Percentiles rank a stretch among this genome's conserved stretches.
These are phyloP conservation scores for Choiromyces venosus DNA, from an alignment of 495 filamentous ascomycete genomes.

Conservation along the genomic window DNA sequence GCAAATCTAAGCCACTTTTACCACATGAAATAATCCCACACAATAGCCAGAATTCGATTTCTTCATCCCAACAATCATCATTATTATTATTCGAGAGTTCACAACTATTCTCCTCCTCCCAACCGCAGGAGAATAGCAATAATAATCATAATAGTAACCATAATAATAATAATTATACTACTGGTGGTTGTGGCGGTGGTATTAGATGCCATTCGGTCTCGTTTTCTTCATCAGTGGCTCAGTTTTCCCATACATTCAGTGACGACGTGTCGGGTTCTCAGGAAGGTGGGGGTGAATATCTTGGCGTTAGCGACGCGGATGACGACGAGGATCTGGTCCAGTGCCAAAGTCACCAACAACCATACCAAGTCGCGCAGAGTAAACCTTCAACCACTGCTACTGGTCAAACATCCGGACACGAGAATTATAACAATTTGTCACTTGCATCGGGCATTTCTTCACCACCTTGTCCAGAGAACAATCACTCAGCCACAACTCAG, in stretches of 20 bases:
- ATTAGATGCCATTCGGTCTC: background rate
- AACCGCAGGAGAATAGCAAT: conserved; percentile 11
- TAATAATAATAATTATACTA: background rate
- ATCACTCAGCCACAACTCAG: background rate
- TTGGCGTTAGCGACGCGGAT: conserved; percentile 28
- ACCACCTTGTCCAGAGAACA: background rate
- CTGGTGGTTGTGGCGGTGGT: background rate
- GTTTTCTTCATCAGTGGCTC: background rate
- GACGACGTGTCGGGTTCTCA: conserved; percentile 35
- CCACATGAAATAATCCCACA: conserved; percentile 62
- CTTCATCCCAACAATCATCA: conserved; percentile 28
- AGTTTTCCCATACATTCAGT: conserved; percentile 19
- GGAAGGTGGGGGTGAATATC: conserved; percentile 30
- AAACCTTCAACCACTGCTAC: background rate
- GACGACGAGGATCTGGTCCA: conserved; percentile 11
- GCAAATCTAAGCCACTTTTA: conserved; percentile 80
- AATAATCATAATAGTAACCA: conserved; percentile 8
- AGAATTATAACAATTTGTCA: background rate
- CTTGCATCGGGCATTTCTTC: background rate
- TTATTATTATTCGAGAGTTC: conserved; percentile 30
- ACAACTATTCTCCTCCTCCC: conserved; percentile 23
- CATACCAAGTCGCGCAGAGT: background rate
- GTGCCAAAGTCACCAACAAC: background rate
- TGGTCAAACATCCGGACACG: background rate
- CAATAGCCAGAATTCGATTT: conserved; percentile 18